These are phyloP conservation scores for Lentinus brumalis DNA, from an alignment of 768 basidiomycete genomes.

Conservation along the genomic window DNA sequence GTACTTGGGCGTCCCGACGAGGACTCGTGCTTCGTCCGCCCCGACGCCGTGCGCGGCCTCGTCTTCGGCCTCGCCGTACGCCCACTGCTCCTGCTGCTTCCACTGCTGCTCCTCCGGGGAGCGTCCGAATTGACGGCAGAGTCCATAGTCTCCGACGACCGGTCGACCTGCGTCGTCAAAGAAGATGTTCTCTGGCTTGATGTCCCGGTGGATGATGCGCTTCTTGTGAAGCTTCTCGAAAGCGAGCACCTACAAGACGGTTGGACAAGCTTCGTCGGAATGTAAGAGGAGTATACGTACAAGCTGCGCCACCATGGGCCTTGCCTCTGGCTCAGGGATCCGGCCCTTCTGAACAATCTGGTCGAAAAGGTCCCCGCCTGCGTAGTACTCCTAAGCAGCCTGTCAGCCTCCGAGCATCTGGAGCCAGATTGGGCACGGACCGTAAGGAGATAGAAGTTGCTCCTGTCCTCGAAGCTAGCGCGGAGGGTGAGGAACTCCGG, in stretches of 20 bases:
- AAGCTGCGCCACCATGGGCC: slow-evolving; percentile 17
- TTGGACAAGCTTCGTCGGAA: neutral
- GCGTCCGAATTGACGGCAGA: slow-evolving; percentile 25
- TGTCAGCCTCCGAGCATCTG: no score
- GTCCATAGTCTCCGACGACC: slow-evolving; percentile 26
- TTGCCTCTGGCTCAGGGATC: slow-evolving; percentile 7
- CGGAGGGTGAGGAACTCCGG: slow-evolving; percentile 2
- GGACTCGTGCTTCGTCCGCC: neutral
- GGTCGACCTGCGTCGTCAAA: slow-evolving; percentile 18
- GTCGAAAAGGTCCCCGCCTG: slow-evolving; percentile 10
- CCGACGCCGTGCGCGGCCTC: neutral
- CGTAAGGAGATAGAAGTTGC: slow-evolving; percentile 15
- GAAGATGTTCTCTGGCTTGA: slow-evolving; percentile 31
- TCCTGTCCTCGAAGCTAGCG: slow-evolving; percentile 19
- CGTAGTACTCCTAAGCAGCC: slow-evolving; percentile 7
- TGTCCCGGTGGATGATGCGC: slow-evolving; percentile 30
- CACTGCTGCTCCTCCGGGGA: neutral
- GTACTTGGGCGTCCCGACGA: slow-evolving; percentile 43
- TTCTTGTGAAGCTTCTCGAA: slow-evolving; percentile 19
- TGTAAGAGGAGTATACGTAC: slow-evolving; percentile 45
- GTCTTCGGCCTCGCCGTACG: neutral
- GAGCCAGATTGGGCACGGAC: no score
- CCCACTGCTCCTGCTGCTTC: neutral
- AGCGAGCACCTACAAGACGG: slow-evolving; percentile 10
- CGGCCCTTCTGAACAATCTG: slow-evolving; percentile 4